phyloP scores from a whole-genome alignment of 1,284 basidiomycete genomes.

The Ceratobasidium papillatum region DNA sequence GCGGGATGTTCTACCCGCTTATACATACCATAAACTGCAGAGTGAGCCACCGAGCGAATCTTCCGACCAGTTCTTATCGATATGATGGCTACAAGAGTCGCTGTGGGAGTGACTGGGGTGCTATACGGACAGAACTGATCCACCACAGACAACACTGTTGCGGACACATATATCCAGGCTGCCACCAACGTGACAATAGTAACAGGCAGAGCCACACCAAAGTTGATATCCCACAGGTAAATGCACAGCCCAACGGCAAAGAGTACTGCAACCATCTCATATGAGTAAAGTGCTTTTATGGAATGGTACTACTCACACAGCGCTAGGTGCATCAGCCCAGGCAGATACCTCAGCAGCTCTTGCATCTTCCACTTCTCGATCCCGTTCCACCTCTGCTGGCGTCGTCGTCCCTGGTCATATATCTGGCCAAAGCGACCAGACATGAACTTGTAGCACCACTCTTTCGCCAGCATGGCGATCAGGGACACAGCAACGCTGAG shows the following conservation, averaged over 20 bases:
- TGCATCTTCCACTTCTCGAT: slow-evolving; percentile 17
- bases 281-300: background rate
- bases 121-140: slow-evolving; percentile 25
- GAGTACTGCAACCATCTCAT: background rate
- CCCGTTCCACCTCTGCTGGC: slow-evolving; percentile 5
- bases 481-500: slow-evolving; percentile 8
- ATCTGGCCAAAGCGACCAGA: background rate
- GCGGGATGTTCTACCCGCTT: background rate
- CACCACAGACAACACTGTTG: background rate
- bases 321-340: slow-evolving; percentile 3
- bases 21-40: too few species aligned
- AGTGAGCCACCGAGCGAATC: background rate
- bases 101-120: background rate
- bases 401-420: background rate
- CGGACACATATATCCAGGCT: background rate
- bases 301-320: background rate
- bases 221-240: slow-evolving; percentile 2
- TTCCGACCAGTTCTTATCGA: too few species aligned
- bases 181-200: background rate
- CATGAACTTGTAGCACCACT: slow-evolving; percentile 31
- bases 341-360: background rate
- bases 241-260: slow-evolving; percentile 24
- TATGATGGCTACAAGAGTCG: too few species aligned
- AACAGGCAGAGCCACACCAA: background rate
- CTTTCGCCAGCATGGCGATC: slow-evolving; percentile 25